Evolutionary conservation across 441 rosid species (phyloP), one percentile per base, ranked within the genome.

Genomic region (Brassica hybrid): DNA sequence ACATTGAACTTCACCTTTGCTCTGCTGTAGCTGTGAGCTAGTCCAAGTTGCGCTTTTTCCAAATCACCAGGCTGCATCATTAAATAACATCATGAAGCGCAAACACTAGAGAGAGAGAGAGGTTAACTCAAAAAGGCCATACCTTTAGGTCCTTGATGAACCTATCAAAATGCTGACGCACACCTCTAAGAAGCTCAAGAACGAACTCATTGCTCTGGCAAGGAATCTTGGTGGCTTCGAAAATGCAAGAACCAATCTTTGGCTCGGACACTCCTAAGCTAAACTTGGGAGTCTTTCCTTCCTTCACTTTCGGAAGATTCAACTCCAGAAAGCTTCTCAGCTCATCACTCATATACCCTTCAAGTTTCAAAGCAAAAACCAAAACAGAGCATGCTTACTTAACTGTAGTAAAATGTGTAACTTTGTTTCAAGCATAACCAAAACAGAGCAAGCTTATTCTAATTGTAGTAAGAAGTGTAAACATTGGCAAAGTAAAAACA

Each of bases 1-100:
- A 94, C 96, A 76, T 94, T 94, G 85, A 94, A 94, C 83, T 94
- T 94, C 69, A 94, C 97, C 73, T 94, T 92, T 13, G 96, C 97
- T 77, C 98, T 83, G 82, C 96, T 94, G 84, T 94, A 94, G 80
- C 94, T 94, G 80, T 94, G 98, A 2, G 89, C 94, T 32, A 92
- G 84, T 76, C 97, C 98, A 75, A 92, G 94, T 68, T 94, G 98
- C 27, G 97, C 92, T 84, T 89, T 92, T 65, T 91, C 97, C 67
- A 91, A 45, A 79, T 92, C 97, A 65, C 97, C 93, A 10, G 96
- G 87, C 97, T 92, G 83, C 62, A 67, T 12, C 13, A 80, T 58
- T 14, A 70, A 13, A 50, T 56, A 10, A 38, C 18, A 17, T 1
- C 66, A 48, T 8, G 43, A n/a, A 38, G 1, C 25, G 17, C 7